These are phyloP conservation scores for Coniochaeta sp. DNA, from an alignment of 2,329 filamentous ascomycete species.

Conservation along the genomic window DNA sequence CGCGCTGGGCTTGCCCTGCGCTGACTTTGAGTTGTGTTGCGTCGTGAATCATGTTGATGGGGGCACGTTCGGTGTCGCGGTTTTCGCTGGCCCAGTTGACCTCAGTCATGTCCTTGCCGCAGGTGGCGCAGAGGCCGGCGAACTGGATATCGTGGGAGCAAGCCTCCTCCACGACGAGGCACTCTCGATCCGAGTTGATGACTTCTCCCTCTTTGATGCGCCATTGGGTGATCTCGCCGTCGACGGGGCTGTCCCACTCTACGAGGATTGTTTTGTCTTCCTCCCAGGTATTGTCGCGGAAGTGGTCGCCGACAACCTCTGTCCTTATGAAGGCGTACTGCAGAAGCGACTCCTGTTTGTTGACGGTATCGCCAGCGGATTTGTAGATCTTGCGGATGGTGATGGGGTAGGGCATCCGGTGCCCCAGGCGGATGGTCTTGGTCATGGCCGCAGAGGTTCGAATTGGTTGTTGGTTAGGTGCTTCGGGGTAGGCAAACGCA, in stretches of 20 bases:
- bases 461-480: neutral
- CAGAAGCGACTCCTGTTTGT: conserved; percentile 71
- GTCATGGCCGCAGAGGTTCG: conserved; percentile 10
- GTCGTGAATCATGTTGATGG: conserved; percentile 92
- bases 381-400: conserved; percentile 83
- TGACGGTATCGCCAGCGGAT: conserved; percentile 64
- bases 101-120: conserved; percentile 94
- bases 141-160: conserved; percentile 90
- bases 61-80: conserved; percentile 75
- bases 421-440: conserved; percentile 16
- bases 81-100: conserved; percentile 76
- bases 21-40: conserved; percentile 84
- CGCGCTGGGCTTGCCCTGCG: conserved; percentile 67
- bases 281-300: conserved; percentile 52
- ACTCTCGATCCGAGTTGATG: conserved; percentile 50
- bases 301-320: conserved; percentile 65
- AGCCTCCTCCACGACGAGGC: conserved; percentile 78
- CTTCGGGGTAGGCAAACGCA: neutral
- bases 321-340: conserved; percentile 81
- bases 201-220: conserved; percentile 61
- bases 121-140: conserved; percentile 82
- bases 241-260: conserved; percentile 75
- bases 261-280: conserved; percentile 64
- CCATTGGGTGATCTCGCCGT: conserved; percentile 75
- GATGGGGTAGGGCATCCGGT: conserved; percentile 65